Evolutionary conservation across 192 early-diverging fungal genomes (phyloP).

Genomic region (Mortierella claussenii): DNA sequence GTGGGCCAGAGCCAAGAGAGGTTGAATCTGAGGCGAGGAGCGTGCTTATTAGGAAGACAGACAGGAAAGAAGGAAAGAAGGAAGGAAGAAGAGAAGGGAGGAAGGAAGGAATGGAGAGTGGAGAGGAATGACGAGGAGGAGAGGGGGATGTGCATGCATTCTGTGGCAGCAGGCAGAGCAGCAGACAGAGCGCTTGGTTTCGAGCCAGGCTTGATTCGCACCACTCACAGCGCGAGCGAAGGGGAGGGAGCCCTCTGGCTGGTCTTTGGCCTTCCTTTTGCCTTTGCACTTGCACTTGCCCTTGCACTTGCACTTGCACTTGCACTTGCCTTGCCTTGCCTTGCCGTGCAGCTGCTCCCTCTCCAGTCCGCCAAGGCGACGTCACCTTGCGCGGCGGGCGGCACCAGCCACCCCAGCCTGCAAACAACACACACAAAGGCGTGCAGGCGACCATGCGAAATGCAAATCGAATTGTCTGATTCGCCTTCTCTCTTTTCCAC

Average conservation of each 20-base stretch:
- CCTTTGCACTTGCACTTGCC: not conserved
- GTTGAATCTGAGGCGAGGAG: too few relatives aligned
- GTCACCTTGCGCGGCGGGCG: too few relatives aligned
- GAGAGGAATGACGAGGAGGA: not conserved
- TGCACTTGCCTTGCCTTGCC: too few relatives aligned
- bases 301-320: too few relatives aligned
- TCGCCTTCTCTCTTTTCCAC: not conserved
- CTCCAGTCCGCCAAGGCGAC: too few relatives aligned
- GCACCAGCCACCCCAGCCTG: not conserved
- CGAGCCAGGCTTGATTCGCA: too few relatives aligned
- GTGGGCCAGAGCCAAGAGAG: too few relatives aligned
- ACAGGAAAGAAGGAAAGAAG: not conserved
- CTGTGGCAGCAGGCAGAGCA: not conserved
- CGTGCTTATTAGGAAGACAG: not conserved
- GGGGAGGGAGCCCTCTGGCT: too few relatives aligned
- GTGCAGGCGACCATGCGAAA: not conserved
- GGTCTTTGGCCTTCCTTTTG: not conserved
- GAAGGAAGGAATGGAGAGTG: not conserved
- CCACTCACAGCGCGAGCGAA: too few relatives aligned
- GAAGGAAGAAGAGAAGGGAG: not conserved
- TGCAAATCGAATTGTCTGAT: not conserved
- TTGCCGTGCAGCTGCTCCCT: too few relatives aligned
- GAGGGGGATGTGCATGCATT: not conserved
- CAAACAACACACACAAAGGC: not conserved
- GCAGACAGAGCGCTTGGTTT: not conserved